Base-by-base conservation (phyloP, 179 eudicot genomes). In the Vitellaria paradoxa region DNA sequence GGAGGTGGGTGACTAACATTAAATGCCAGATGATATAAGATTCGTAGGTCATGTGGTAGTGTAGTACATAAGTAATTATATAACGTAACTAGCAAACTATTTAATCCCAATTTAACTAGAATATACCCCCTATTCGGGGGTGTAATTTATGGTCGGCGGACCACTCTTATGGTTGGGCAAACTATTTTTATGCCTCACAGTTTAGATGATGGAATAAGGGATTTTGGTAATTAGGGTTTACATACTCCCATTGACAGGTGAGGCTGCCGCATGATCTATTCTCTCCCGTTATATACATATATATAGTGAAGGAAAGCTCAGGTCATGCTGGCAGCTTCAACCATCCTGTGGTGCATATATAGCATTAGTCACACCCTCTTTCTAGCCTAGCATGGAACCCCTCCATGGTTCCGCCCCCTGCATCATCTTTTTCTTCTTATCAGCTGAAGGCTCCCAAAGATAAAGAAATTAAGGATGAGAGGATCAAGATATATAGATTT, bases 251-350 rank as follows among this genome's bases (percentile, higher is more conserved):
- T 71, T 20, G 26, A 56, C 53, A 68, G 79, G 79, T 77, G 79
- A 77, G 68, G 47, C 74, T 68, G 45, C 74, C 79, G 57, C 55
- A 77, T 77, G 79, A 77, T 77, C 74, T 77, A 50, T 50, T 24
- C 61, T 37, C 53, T 77, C 74, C 73, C 14, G 10, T 18, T 18
- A 5, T 8, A 42, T 42, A 42, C 3, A 42, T 42, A 42, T 42
- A 42, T 42, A 42, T 42, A 42, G 45, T 2, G 72, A 26, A 77
- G 52, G 76, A 73, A 74, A 74, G 77, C 68, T 60, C 53, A 89
- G 92, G 89, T 91, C 96, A 91, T 84, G 96, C 96, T 91, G 96
- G 96, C 96, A 91, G 96, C 96, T 91, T 91, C 93, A 91, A 81
- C 96, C 82, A 2, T 14, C 56, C 85, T 79, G 20, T 80, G 82